Evolutionary conservation across 768 basidiomycete genomes (phyloP).

Genomic region (Ephemerocybe angulata): DNA sequence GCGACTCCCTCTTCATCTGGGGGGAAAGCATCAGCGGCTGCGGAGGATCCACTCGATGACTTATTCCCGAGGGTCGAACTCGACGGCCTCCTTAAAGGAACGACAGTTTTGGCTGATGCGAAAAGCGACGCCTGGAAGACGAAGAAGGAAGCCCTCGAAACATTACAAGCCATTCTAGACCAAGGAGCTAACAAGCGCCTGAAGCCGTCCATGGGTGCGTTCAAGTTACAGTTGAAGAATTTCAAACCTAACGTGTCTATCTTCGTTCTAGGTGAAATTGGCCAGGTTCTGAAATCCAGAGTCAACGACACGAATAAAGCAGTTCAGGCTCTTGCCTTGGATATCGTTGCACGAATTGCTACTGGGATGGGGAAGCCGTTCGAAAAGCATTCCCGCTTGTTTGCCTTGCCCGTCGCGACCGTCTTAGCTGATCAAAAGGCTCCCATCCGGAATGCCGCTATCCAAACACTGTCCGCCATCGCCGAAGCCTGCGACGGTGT

Average conservation of each 20-base stretch:
- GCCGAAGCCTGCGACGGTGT: slow-evolving; percentile 80
- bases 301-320: slow-evolving; percentile 92
- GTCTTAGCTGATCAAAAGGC: slow-evolving; percentile 94
- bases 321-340: slow-evolving; percentile 86
- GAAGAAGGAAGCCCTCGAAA: slow-evolving; percentile 92
- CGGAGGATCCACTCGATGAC: slow-evolving; percentile 80
- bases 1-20: slow-evolving; percentile 39
- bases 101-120: slow-evolving; percentile 74
- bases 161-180: slow-evolving; percentile 77
- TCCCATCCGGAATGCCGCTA: slow-evolving; percentile 72
- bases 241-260: slow-evolving; percentile 9
- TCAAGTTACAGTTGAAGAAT: slow-evolving; percentile 2
- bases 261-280: slow-evolving; percentile 72
- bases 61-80: slow-evolving; percentile 94
- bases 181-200: slow-evolving; percentile 90
- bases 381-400: slow-evolving; percentile 81
- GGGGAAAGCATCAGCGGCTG: slow-evolving; percentile 36
- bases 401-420: slow-evolving; percentile 71
- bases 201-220: slow-evolving; percentile 81
- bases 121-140: slow-evolving; percentile 97
- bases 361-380: slow-evolving; percentile 94
- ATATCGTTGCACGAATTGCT: slow-evolving; percentile 86
- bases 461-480: slow-evolving; percentile 78
- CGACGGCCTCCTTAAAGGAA: slow-evolving; percentile 79
- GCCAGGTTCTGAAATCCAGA: slow-evolving; percentile 80